Base-by-base conservation (phyloP, 2,329 filamentous ascomycete genomes). In the Pseudogymnoascus sp. region DNA sequence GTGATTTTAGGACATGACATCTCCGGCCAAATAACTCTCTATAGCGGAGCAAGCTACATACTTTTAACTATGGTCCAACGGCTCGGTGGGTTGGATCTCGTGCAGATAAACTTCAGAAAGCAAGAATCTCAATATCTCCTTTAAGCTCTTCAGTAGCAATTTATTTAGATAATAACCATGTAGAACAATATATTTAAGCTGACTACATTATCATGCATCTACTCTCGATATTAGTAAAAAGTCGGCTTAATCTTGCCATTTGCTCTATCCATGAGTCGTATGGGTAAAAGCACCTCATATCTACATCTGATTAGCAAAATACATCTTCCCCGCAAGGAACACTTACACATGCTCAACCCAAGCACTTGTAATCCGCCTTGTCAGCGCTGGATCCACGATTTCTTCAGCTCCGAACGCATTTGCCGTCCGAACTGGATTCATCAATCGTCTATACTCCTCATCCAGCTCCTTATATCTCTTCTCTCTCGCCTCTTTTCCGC, bases 351-450 rank as follows among this genome's bases (percentile, higher is more conserved):
- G 80, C 61, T 70, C 74, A 4, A 78, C 72, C 85, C 85, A 87
- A 38, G 79, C 77, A 64, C 77, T 81, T 38, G 81, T 80, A 6
- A 86, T 72, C 18, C 72, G 70, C 60, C 85, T 76, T 2, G 85
- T 88, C 63, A 80, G 76, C 33, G 81, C 82, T 3, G 84, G 85
- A 72, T 88, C 85, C 40, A 87, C 82, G 45, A 88, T 86, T 71
- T 88, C 85, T 72, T 87, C 84, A 0, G 87, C 77, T 0, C 83
- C 82, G 71, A 88, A 88, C 11, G 80, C 79, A 73, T 87, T 86
- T 8, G 85, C 85, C 5, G 84, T 87, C 14, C 85, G 74, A 1
- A 88, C 82, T 0, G 85, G 85, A 66, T 86, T 88, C 82, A 87
- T 87, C 65, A 88, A 68, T 23, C 84, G 75, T 38, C 77, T 73